Percentiles rank a stretch among this genome's conserved stretches.
Conservation (phyloP, 495 filamentous ascomycete genomes). For the Entonaema liquescens region DNA sequence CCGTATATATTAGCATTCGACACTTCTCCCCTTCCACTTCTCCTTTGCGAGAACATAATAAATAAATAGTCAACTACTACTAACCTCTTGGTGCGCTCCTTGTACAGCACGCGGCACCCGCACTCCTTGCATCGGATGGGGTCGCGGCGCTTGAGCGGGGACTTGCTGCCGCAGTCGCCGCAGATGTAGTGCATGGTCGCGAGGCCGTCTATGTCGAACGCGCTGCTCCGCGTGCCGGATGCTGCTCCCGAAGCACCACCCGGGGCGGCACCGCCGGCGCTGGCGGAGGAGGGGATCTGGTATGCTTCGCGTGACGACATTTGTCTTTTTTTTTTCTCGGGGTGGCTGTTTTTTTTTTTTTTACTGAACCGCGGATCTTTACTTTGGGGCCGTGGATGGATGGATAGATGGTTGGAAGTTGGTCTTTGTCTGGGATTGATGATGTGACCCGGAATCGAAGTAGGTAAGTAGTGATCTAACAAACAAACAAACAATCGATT, state of each 20-base stretch:
- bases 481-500: conserved; percentile 11
- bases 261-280: conserved; percentile 1
- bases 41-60: too few relatives aligned
- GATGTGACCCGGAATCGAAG: too few relatives aligned
- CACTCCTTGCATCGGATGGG: conserved; percentile 96
- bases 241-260: conserved; percentile 45
- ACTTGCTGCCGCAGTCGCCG: conserved; percentile 88
- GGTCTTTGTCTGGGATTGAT: too few relatives aligned
- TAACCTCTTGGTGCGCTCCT: conserved; percentile 96
- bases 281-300: conserved; percentile 60
- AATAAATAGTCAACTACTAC: conserved; percentile 46
- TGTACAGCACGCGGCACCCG: conserved; percentile 94
- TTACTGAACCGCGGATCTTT: not conserved
- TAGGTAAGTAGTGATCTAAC: too few relatives aligned
- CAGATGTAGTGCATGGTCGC: conserved; percentile 82
- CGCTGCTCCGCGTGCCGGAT: conserved; percentile 37
- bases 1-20: conserved; percentile 24
- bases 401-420: not conserved
- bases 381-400: not conserved
- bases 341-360: not conserved
- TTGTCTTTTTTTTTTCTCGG: conserved; percentile 14
- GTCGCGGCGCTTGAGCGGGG: conserved; percentile 82
- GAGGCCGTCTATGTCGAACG: conserved; percentile 46
- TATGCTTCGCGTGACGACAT: conserved; percentile 70
- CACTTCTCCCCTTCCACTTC: too few relatives aligned